Base-by-base conservation (phyloP, 345 rosid species). In the Aquilaria malaccensis region DNA sequence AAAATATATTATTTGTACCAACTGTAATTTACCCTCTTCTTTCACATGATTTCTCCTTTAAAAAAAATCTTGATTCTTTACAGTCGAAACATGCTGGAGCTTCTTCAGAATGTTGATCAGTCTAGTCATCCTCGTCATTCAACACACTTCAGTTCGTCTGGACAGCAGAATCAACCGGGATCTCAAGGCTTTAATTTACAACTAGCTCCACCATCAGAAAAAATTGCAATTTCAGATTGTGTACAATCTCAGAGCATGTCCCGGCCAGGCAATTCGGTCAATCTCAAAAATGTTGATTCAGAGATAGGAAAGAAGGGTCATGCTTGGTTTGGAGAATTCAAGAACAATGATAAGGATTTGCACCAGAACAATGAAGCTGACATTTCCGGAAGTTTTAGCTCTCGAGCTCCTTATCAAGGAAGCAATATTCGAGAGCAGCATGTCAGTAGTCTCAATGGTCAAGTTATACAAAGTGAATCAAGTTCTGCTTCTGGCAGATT, bases 51-150 rank as follows among this genome's bases (percentile, higher is more conserved):
- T 37, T 37, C 43, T 37, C 22, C 22, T 22, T 22, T 22, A 22
- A 22, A 22, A 22, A 22, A 22, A 60, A 50, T 59, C 59, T 45
- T 46, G 60, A 65, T 47, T 55, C 37, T 47, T 52, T 69, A 77
- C 84, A 89, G 96, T 76, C 85, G 85, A 74, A 83, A 89, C 64
- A 85, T 93, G 94, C 84, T 89, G 67, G 94, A 93, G 76, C 97
- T 89, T 72, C 87, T 89, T 72, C 84, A 84, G 71, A 93, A 93
- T 84, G 88, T 89, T 71, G 88, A 89, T 72, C 85, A 81, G 50
- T 70, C 88, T 41, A 68, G 70, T 67, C 88, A 84, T 50, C 73
- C 52, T 64, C 77, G 75, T 54, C 65, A 72, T 64, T 79, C 76
- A 63, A 59, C 75, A 52, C 78, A 72, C 56, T 60, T 79, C 55